phyloP scores from a whole-genome alignment of 192 early-diverging fungal species.

The Geosiphon pyriformis region DNA sequence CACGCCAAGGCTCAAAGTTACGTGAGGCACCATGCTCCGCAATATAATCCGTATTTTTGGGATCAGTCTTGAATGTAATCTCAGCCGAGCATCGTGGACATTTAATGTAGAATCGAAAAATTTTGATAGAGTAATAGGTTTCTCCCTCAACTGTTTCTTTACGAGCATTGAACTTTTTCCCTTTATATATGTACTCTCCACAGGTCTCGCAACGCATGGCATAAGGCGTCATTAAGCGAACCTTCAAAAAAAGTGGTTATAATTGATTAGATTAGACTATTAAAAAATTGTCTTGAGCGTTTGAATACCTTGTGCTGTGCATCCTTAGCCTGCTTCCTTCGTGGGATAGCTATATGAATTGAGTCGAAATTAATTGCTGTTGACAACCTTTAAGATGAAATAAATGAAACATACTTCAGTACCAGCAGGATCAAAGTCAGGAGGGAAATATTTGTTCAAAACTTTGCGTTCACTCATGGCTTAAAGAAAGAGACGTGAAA shows the following conservation, averaged over 20 bases:
- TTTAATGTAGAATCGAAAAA: slow-evolving; percentile 73
- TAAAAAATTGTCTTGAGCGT: too few relatives aligned
- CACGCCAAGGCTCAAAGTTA: slow-evolving; percentile 95
- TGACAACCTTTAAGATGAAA: background rate
- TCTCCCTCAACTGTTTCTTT: slow-evolving; percentile 81
- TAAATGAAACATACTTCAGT: slow-evolving; percentile 19
- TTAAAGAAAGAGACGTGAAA: too few relatives aligned
- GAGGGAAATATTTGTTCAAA: slow-evolving; percentile 94
- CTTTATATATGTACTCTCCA: slow-evolving; percentile 95
- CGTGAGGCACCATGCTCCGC: slow-evolving; percentile 88
- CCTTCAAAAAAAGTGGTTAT: slow-evolving; percentile 28
- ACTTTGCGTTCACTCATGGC: slow-evolving; percentile 60
- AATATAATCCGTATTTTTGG: slow-evolving; percentile 89
- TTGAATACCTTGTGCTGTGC: slow-evolving; percentile 81
- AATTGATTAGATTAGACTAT: background rate
- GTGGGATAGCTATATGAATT: slow-evolving; percentile 48
- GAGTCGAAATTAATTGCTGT: slow-evolving; percentile 2
- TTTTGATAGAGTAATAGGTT: slow-evolving; percentile 67
- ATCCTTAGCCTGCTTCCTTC: slow-evolving; percentile 75
- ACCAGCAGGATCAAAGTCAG: slow-evolving; percentile 92
- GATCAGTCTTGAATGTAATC: slow-evolving; percentile 98
- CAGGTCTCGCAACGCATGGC: slow-evolving; percentile 97
- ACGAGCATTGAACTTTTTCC: slow-evolving; percentile 96
- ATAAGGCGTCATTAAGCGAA: slow-evolving; percentile 97
- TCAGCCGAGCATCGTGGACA: slow-evolving; percentile 95